A percentile compares a stretch with the other conserved stretches of the same genome.
Evolutionary conservation across 73 alveolate species (phyloP).

Genomic region (Paramecium pentaurelia): DNA sequence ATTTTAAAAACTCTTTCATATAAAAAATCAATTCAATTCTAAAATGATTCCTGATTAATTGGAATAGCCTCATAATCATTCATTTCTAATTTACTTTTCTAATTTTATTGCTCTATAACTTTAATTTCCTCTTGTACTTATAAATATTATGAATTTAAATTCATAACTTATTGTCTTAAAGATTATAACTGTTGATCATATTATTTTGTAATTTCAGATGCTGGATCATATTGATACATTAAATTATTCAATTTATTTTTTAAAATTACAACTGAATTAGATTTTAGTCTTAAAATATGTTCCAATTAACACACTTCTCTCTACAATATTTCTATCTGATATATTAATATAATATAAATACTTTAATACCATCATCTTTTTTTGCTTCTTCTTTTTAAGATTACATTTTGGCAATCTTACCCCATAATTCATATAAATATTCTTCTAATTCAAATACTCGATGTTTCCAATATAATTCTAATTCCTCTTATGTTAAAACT

Average conservation of each 20-base stretch:
- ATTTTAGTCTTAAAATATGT: background rate
- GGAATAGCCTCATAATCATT: background rate
- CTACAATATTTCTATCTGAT: background rate
- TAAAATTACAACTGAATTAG: background rate
- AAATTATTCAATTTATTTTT: background rate
- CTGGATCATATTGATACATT: constrained; percentile 7
- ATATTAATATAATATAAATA: background rate
- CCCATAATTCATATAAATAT: background rate
- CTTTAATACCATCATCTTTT: background rate
- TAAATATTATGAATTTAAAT: background rate
- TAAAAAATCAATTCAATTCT: background rate
- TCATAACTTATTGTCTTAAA: background rate
- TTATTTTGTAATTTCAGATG: background rate
- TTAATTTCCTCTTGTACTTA: background rate
- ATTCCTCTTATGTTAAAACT: background rate
- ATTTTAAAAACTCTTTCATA: background rate
- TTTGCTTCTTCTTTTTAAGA: background rate
- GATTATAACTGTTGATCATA: background rate
- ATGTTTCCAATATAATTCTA: background rate
- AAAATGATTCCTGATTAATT: background rate
- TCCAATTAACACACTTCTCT: background rate
- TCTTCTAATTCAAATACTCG: background rate
- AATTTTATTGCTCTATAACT: background rate
- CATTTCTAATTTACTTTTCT: background rate
- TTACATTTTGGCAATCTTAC: background rate